Conservation (phyloP, 129 eudicot species). For the Tanacetum coccineum region DNA sequence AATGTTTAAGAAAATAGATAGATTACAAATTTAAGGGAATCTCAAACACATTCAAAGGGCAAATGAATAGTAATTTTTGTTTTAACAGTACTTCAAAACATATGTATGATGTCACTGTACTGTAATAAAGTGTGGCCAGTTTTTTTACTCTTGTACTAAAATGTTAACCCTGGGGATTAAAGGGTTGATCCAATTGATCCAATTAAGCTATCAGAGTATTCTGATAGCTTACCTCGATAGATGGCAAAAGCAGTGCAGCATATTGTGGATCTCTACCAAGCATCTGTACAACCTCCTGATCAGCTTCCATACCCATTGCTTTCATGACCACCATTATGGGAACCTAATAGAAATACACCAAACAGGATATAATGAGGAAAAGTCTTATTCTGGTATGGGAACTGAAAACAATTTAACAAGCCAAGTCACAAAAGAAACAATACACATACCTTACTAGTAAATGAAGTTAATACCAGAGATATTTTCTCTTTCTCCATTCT, state of each 20-base stretch:
- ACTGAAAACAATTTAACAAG: not conserved
- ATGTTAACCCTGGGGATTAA: too few relatives aligned
- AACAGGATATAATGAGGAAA: not conserved
- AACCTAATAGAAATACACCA: constrained; percentile 41
- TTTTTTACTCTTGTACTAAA: too few relatives aligned
- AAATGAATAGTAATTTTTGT: too few relatives aligned
- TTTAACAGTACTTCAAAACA: too few relatives aligned
- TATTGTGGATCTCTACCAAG: constrained; percentile 98
- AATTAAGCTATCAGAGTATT: too few relatives aligned
- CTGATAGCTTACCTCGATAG: constrained; percentile 67
- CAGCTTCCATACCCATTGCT: constrained; percentile 99
- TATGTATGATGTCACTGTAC: too few relatives aligned
- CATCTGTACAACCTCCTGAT: constrained; percentile 99
- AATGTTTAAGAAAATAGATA: too few relatives aligned
- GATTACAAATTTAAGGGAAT: too few relatives aligned
- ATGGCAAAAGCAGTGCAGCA: constrained; percentile 78
- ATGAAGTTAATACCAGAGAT: constrained; percentile 60
- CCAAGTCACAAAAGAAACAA: not conserved
- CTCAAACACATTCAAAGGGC: too few relatives aligned
- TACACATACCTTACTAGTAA: constrained; percentile 28
- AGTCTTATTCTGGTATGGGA: constrained; percentile 1
- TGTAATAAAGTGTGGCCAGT: too few relatives aligned
- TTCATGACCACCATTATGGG: constrained; percentile 93
- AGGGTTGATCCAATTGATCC: too few relatives aligned
- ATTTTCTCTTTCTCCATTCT: constrained; percentile 89